These are phyloP conservation scores for Xylaria scruposa DNA, from an alignment of 495 filamentous ascomycete genomes.

Conservation along the genomic window DNA sequence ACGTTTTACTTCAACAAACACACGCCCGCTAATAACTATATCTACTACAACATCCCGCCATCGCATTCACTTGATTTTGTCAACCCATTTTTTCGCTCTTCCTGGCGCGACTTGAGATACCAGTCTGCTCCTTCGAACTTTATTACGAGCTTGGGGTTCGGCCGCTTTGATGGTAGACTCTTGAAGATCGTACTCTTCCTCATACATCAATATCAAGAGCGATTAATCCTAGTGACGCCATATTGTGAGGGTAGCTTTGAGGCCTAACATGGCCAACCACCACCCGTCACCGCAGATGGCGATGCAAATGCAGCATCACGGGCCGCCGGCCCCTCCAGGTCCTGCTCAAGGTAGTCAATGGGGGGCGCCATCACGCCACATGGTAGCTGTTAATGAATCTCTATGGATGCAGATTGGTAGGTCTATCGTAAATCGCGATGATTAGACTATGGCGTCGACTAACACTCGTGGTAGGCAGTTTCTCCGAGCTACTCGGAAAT, in stretches of 20 bases:
- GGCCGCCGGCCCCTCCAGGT: slow-evolving; percentile 53
- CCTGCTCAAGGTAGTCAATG: slow-evolving; percentile 42
- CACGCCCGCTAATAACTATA: not conserved
- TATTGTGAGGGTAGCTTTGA: not conserved
- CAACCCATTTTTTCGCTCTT: not conserved
- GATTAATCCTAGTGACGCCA: not conserved
- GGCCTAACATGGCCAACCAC: slow-evolving; percentile 57
- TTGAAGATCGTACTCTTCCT: not conserved
- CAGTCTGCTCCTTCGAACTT: not conserved
- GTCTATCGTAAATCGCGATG: slow-evolving; percentile 31
- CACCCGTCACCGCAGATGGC: slow-evolving; percentile 63
- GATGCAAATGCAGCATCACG: slow-evolving; percentile 65
- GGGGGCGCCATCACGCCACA: slow-evolving; percentile 51
- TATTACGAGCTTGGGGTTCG: not conserved
- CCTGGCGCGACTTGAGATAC: not conserved
- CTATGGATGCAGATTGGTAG: slow-evolving; percentile 96
- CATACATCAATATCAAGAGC: not conserved
- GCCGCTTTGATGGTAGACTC: not conserved
- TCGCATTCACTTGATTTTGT: not conserved
- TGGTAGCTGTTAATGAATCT: slow-evolving; percentile 71
- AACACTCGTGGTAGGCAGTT: slow-evolving; percentile 64
- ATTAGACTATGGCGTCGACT: slow-evolving; percentile 28
- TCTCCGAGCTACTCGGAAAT: slow-evolving; percentile 88
- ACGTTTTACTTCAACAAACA: too few relatives aligned
- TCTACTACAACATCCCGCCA: not conserved